Base-by-base conservation (phyloP, 106 monocot species). In the Triglochin maritima region DNA sequence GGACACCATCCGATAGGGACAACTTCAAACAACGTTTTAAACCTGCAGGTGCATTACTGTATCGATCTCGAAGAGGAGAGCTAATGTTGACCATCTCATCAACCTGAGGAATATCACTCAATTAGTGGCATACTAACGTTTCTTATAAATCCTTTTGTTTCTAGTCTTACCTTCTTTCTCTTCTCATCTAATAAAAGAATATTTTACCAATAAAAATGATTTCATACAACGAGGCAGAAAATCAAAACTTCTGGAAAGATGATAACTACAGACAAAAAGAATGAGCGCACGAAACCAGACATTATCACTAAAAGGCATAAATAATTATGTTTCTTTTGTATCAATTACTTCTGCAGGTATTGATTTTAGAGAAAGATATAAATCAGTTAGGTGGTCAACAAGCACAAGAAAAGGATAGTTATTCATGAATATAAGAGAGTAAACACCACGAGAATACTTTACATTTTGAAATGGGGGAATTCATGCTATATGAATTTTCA, bases 51-150 rank as follows among this genome's bases (percentile, higher is more conserved):
- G 56, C 68, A 57, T 77, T 78, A 10, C 81, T 80, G 71, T 88
- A 98, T 52, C 96, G 81, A 67, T 88, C 91, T 63, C 84, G 74
- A 57, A 98, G 75, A 44, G 84, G 66, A 70, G 60, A 65, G 51
- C 83, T 80, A 42, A 92, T 79, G 66, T 92, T 88, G 41, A 81
- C 76, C 55, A 82, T 64, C 71, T 98, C 96, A 86, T 98, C 96
- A 74, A 92, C 86, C 95, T 95, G 60, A 44, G 71, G 58, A 62
- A 46, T 15, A 6, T 49, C 29, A 11, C 62, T 6, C 45, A 43
- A 6, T 44, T 46, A 43, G 45, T 29, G 29, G 29, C 29, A 29
- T 29, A 29, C 29, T 29, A 29, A 29, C 29, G 1, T 29, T 29
- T 29, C 14, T 49, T 7, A 64, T 44, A 64, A 47, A 29, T 59